These are phyloP conservation scores for Hypoxylon fuscum DNA, from an alignment of 495 filamentous ascomycete species.

Conservation along the genomic window DNA sequence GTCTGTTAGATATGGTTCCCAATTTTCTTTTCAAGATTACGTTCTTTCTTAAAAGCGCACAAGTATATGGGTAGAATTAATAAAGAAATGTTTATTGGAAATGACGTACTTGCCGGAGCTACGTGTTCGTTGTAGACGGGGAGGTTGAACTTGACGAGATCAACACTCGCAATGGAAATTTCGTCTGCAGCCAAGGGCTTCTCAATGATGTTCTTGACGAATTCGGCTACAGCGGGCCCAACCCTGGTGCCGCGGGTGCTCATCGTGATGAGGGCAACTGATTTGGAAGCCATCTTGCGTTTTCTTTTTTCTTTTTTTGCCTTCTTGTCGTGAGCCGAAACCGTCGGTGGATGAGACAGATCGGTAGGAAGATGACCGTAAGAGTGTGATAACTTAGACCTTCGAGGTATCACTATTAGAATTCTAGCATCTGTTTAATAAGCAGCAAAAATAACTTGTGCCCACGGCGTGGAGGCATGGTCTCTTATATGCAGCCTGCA, in stretches of 20 bases:
- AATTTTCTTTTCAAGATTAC: too few species aligned
- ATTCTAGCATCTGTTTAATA: too few species aligned
- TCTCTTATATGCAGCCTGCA: neutral
- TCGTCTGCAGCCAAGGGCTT: slow-evolving; percentile 29
- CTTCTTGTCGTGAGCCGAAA: neutral
- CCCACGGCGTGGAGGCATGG: too few species aligned
- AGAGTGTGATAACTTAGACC: too few species aligned
- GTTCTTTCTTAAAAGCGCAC: slow-evolving; percentile 1
- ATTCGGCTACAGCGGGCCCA: slow-evolving; percentile 46
- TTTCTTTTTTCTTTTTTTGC: neutral
- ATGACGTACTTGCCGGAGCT: slow-evolving; percentile 53
- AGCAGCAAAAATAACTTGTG: too few species aligned
- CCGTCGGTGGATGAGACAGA: too few species aligned
- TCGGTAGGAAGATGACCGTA: too few species aligned
- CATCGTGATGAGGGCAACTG: slow-evolving; percentile 53
- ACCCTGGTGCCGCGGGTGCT: slow-evolving; percentile 49
- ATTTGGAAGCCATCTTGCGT: slow-evolving; percentile 41
- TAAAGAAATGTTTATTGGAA: neutral
- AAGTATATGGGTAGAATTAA: neutral
- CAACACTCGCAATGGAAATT: slow-evolving; percentile 51
- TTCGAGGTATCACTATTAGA: too few species aligned
- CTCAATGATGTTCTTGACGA: slow-evolving; percentile 48
- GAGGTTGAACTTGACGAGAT: slow-evolving; percentile 61
- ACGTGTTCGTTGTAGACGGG: slow-evolving; percentile 66
- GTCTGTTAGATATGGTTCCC: slow-evolving; percentile 39